phyloP scores from a whole-genome alignment of 2,329 filamentous ascomycete genomes.

The Botryosphaeria dothidea region DNA sequence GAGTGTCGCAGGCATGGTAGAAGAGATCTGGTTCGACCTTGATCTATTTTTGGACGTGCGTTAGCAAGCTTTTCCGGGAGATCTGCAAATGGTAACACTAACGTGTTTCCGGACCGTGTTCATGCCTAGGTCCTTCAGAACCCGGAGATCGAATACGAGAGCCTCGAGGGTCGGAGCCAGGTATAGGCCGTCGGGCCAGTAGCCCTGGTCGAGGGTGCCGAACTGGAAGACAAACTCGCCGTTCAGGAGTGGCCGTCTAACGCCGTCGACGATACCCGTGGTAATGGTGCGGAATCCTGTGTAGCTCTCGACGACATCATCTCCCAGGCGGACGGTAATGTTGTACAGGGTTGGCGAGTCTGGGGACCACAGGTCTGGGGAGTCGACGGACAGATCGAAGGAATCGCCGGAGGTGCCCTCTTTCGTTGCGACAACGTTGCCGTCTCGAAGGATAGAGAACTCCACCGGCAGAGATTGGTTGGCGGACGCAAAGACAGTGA shows the following conservation, averaged over 20 bases:
- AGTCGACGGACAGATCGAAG: conserved; percentile 58
- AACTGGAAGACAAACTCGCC: conserved; percentile 69
- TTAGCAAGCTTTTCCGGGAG: neutral
- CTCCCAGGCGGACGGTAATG: conserved; percentile 55
- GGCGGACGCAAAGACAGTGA: conserved; percentile 54
- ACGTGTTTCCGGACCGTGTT: conserved; percentile 73
- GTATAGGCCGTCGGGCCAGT: conserved; percentile 70
- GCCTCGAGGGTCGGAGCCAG: conserved; percentile 66
- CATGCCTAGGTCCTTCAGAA: conserved; percentile 66
- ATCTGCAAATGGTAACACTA: conserved; percentile 29
- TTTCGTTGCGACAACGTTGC: conserved; percentile 46
- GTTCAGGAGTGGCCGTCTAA: conserved; percentile 65
- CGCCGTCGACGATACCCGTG: conserved; percentile 56
- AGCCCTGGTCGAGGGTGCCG: conserved; percentile 70
- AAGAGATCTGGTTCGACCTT: conserved; percentile 69
- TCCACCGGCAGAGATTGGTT: conserved; percentile 38
- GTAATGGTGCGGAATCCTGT: conserved; percentile 69
- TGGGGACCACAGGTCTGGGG: conserved; percentile 65
- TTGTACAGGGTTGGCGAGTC: conserved; percentile 65
- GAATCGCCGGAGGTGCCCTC: conserved; percentile 49
- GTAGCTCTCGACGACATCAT: conserved; percentile 63
- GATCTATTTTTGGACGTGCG: conserved; percentile 46
- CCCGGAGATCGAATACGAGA: conserved; percentile 65
- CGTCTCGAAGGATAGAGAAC: conserved; percentile 40
- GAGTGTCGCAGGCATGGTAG: conserved; percentile 66